Evolutionary conservation across 1,139 yeast genomes (phyloP).

Genomic region (Diutina pseudorugosa): DNA sequence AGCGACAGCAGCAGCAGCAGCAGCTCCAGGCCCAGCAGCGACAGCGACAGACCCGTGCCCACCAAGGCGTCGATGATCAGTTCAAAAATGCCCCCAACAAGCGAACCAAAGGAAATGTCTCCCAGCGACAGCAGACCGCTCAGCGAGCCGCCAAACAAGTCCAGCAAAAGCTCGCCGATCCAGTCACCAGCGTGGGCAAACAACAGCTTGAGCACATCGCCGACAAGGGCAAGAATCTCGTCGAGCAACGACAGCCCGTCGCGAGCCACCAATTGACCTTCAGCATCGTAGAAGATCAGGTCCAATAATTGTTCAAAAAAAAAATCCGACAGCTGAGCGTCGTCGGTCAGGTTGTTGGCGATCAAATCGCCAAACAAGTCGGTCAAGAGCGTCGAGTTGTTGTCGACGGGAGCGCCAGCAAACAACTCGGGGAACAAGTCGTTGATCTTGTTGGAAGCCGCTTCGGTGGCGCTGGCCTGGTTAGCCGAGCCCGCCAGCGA

Average conservation of each 20-base stretch:
- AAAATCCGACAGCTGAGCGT: not conserved
- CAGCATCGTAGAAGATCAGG: not conserved
- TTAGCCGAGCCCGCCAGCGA: not conserved
- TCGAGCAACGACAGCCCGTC: not conserved
- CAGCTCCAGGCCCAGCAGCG: not conserved
- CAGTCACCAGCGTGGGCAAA: conserved; percentile 3
- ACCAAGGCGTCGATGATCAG: conserved; percentile 4
- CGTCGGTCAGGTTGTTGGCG: not conserved
- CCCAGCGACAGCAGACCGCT: not conserved
- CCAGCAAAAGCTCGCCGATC: not conserved
- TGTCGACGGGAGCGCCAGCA: not conserved
- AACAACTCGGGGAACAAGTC: not conserved
- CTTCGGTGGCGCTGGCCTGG: not conserved
- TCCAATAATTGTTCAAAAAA: not conserved
- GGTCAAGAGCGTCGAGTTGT: not conserved
- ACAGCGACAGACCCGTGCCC: not conserved
- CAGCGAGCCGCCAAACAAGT: conserved; percentile 1
- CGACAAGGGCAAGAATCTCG: conserved; percentile 3
- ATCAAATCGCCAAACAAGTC: not conserved
- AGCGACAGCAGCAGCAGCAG: not conserved
- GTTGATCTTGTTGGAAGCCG: not conserved
- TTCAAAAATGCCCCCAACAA: conserved; percentile 1
- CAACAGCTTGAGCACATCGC: not conserved
- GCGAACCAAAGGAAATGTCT: conserved; percentile 3
- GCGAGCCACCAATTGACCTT: not conserved